Conservation (phyloP, 1,284 basidiomycete species). For the Hemileia vastatrix region DNA sequence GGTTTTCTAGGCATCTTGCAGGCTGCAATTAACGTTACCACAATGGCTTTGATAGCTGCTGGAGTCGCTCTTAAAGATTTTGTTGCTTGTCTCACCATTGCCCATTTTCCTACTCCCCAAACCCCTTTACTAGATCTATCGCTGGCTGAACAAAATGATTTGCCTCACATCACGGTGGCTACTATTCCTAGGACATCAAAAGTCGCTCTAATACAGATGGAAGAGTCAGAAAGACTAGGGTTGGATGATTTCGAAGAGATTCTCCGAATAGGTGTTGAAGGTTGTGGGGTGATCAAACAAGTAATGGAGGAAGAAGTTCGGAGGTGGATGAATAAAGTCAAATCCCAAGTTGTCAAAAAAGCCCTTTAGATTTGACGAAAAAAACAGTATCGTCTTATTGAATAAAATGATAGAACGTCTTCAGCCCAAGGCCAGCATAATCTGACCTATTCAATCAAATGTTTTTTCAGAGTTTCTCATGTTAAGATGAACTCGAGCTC, state of each 20-base stretch:
- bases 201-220: conserved; percentile 80
- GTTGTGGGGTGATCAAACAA: conserved; percentile 62
- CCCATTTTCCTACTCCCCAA: conserved; percentile 60
- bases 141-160: conserved; percentile 75
- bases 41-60: conserved; percentile 77
- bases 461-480: no score
- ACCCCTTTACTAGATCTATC: conserved; percentile 72
- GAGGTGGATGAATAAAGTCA: no score
- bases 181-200: conserved; percentile 71
- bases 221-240: conserved; percentile 86
- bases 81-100: conserved; percentile 68
- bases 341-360: no score
- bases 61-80: conserved; percentile 87
- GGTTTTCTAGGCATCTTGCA: conserved; percentile 60
- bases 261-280: conserved; percentile 66
- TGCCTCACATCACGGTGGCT: conserved; percentile 78
- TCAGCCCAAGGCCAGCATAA: no score
- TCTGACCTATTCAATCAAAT: no score
- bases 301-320: conserved; percentile 74
- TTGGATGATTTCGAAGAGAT: conserved; percentile 86
- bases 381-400: no score
- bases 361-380: no score
- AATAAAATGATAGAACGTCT: no score
- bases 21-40: conserved; percentile 86
- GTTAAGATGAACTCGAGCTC: no score